Evolutionary conservation across 2,329 filamentous ascomycete species (phyloP), one percentile per base, ranked within the genome.

Genomic region (Sporothrix pallida): DNA sequence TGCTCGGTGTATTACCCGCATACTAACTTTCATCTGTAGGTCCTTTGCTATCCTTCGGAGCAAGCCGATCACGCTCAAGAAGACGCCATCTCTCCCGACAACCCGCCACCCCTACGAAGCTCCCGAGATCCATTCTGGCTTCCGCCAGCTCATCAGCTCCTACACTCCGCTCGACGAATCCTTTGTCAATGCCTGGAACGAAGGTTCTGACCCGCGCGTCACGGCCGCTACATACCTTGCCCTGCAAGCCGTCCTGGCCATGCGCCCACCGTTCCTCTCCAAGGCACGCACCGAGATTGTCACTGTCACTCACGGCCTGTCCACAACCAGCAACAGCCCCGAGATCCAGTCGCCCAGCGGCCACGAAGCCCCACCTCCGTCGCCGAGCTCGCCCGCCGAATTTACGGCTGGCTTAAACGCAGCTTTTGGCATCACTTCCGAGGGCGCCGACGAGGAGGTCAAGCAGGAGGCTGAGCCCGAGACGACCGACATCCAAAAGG

Each of bases 181-280:
- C 0, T 91, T 91, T 77, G 85, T 91, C 15, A 85, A 86, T 12
- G 83, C 89, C 0, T 91, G 90, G 89, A 91, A 91, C 79, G 88
- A 90, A 75, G 84, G 86, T 3, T 82, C 82, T 23, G 81, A 83
- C 58, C 80, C 82, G 62, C 73, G 78, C 23, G 79, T 82, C 60
- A 80, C 78, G 56, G 78, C 78, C 5, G 77, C 79, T 9, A 83
- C 81, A 0, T 83, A 82, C 54, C 76, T 82, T 17, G 79, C 79
- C 6, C 78, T 83, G 1, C 82, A 83, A 70, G 78, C 80, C 48
- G 77, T 80, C 15, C 78, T 83, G 9, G 77, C 81, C 9, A 74
- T 78, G n/a, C 79, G 81, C 6, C 81, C 81, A 5, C 75, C 79
- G 1, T 82, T 82, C 56, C 73, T 81, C 3, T 48, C 73, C 42